Conservation (phyloP, 345 rosid genomes). For the Hypericum androsaemum region DNA sequence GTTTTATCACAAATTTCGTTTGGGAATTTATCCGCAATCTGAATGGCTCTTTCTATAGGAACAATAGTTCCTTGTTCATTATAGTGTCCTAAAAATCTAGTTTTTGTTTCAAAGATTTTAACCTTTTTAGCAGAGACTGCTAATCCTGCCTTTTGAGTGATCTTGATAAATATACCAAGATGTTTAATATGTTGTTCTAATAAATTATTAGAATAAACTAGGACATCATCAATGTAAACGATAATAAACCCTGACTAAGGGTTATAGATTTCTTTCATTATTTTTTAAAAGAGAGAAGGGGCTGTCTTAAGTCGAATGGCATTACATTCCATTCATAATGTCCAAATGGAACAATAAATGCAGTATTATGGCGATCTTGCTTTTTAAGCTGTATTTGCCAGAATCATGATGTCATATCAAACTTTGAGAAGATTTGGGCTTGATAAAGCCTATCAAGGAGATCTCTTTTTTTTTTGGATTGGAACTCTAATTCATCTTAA, state of each 20-base stretch:
- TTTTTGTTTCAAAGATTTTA: too few relatives aligned
- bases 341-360: neutral
- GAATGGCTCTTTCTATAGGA: too few relatives aligned
- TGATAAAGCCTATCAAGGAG: neutral
- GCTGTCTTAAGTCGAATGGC: neutral
- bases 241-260: neutral
- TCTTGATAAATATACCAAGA: too few relatives aligned
- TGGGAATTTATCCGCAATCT: neutral
- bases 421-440: neutral
- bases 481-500: neutral
- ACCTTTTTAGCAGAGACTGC: too few relatives aligned
- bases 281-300: neutral
- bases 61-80: too few relatives aligned
- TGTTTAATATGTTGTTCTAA: too few relatives aligned
- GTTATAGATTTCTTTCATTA: neutral
- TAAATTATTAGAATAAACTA: too few relatives aligned
- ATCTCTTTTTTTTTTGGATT: neutral
- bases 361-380: neutral
- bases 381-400: neutral
- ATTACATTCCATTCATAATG: constrained; percentile 2
- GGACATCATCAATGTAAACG: neutral
- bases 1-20: too few relatives aligned
- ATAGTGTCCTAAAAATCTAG: too few relatives aligned
- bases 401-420: neutral
- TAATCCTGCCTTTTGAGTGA: too few relatives aligned